Evolutionary conservation across 225 moss, liverwort and hornwort species (phyloP).

Genomic region (Pleurozium schreberi): DNA sequence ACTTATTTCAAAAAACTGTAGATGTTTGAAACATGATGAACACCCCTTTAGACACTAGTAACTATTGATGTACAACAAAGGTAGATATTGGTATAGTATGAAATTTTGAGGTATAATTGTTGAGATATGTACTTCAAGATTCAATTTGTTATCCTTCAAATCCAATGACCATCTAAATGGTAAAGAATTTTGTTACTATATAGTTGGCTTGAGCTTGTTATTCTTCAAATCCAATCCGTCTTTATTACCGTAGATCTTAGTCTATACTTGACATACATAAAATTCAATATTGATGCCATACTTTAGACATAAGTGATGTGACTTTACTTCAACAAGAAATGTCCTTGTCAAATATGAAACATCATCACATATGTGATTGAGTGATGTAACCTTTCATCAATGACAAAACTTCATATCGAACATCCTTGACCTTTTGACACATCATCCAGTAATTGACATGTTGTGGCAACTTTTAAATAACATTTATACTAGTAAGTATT

Average conservation of each 20-base stretch:
- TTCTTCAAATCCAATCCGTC: not conserved
- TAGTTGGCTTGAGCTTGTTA: not conserved
- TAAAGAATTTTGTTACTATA: not conserved
- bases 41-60: too few species aligned
- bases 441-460: not conserved
- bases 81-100: too few species aligned
- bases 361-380: not conserved
- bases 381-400: not conserved
- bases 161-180: accelerated
- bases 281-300: not conserved
- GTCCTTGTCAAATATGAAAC: not conserved
- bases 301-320: not conserved
- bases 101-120: too few species aligned
- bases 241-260: accelerated
- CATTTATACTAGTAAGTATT: too few species aligned
- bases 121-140: not conserved
- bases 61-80: too few species aligned
- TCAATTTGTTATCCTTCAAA: not conserved
- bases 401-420: accelerated
- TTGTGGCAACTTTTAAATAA: accelerated
- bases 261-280: not conserved
- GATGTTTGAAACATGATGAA: too few species aligned
- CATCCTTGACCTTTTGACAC: not conserved
- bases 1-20: too few species aligned
- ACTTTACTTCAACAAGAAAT: accelerated